Base-by-base conservation (phyloP, 768 basidiomycete species). In the Russula dissimulans region DNA sequence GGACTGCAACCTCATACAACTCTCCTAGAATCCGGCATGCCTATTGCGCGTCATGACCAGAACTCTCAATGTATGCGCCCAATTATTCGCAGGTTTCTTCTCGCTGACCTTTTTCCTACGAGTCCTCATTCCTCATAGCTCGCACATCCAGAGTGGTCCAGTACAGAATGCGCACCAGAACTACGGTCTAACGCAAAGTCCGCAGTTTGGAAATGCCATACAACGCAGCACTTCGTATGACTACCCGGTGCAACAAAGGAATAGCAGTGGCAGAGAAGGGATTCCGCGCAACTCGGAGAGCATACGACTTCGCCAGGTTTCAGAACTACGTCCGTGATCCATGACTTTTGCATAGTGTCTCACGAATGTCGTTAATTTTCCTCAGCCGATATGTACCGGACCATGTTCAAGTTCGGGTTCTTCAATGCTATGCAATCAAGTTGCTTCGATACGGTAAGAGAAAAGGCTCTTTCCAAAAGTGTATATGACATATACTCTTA, bases 371-470 rank as follows among this genome's bases (percentile, higher is more conserved):
- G 34, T 60, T 15, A 47, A 26, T 22, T 44, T 7, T n/a, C 47
- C 9, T 39, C 44, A 95, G 95, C 91, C 53, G 89, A 93, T 68
- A 78, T 84, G 15, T 93, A 87, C 71, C 82, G 89, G 15, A 75
- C 79, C 0, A 74, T 92, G 2, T 97, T 95, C 80, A 89, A 88
- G 67, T 97, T 95, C 65, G 84, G 85, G 0, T 81, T 87, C 3
- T 97, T 97, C 77, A 98, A 98, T 69, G 85, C 87, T 3, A 82
- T 97, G 22, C 95, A 99, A 66, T 91, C 89, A 14, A 78, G 77
- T 32, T 93, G 90, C 69, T 91, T 89, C 64, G 81, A 88, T 50
- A 78, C 79, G 64, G 93, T 92, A 68, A 59, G 83, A 69, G 39
- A 5, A 14, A 31, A 41, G 41, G 39, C 50, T 14, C 51, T 50